phyloP scores from a whole-genome alignment of 2,329 filamentous ascomycete species.

The Ophiocordyceps camponoti-leonardi region DNA sequence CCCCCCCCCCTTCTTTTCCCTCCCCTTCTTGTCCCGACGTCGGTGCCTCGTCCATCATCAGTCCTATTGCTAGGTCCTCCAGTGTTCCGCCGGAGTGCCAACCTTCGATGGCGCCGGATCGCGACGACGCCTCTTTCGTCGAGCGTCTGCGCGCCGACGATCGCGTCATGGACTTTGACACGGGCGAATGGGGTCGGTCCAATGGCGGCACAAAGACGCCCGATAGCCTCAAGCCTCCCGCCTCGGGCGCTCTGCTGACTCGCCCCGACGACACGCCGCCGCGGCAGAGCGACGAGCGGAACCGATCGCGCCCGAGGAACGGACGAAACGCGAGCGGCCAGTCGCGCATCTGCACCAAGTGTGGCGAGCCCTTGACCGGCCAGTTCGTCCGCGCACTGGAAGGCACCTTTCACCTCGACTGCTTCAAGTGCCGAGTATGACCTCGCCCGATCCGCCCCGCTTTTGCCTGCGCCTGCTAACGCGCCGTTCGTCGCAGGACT shows the following conservation, averaged over 20 bases:
- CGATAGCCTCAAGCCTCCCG: slow-evolving; percentile 18
- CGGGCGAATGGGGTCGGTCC: slow-evolving; percentile 18
- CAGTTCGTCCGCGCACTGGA: slow-evolving; percentile 92
- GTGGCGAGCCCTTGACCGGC: slow-evolving; percentile 69
- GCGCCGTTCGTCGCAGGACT: slow-evolving; percentile 47
- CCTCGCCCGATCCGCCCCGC: background rate
- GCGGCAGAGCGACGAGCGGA: slow-evolving; percentile 38
- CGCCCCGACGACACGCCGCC: slow-evolving; percentile 22
- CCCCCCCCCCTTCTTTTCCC: no score
- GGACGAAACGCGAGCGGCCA: slow-evolving; percentile 41
- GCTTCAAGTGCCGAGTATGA: slow-evolving; percentile 87
- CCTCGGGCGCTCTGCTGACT: slow-evolving; percentile 11
- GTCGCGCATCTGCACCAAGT: slow-evolving; percentile 66
- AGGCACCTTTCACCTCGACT: slow-evolving; percentile 91
- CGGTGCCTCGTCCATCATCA: background rate
- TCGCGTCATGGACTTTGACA: slow-evolving; percentile 10
- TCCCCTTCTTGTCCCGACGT: background rate
- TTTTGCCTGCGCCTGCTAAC: background rate
- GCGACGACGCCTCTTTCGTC: slow-evolving; percentile 19
- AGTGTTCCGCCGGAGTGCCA: slow-evolving; percentile 8
- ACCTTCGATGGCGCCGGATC: slow-evolving; percentile 26
- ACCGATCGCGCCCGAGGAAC: slow-evolving; percentile 34
- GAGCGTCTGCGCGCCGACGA: slow-evolving; percentile 9
- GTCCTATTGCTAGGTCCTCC: background rate
- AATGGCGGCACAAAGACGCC: slow-evolving; percentile 19